Evolutionary conservation across 768 basidiomycete genomes (phyloP).

Genomic region (Boletus rubescentipes): DNA sequence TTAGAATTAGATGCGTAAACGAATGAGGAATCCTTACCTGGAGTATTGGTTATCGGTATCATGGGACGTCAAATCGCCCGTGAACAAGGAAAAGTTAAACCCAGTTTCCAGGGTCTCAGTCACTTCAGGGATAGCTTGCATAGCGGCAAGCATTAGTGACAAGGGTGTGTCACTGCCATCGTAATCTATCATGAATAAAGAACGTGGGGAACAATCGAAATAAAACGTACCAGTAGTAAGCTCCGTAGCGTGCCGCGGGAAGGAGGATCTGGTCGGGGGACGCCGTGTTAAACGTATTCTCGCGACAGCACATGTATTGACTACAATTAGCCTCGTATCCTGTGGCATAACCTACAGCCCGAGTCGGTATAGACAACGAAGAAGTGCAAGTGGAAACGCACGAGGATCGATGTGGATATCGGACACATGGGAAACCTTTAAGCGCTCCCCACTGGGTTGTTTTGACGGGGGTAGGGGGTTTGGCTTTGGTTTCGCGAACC

Average conservation of each 20-base stretch:
- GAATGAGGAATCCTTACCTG: constrained; percentile 36
- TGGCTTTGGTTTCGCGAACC: constrained; percentile 54
- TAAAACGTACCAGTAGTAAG: constrained; percentile 21
- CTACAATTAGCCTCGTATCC: constrained; percentile 71
- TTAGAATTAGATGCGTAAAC: not conserved
- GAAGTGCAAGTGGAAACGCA: constrained; percentile 22
- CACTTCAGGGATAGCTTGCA: constrained; percentile 64
- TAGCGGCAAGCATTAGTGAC: constrained; percentile 53
- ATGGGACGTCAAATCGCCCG: constrained; percentile 73
- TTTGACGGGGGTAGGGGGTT: constrained; percentile 41
- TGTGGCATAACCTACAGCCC: constrained; percentile 57
- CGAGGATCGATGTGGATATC: constrained; percentile 54
- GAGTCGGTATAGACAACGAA: not conserved
- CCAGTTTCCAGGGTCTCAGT: constrained; percentile 57
- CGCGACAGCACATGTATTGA: constrained; percentile 60
- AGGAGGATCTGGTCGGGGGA: constrained; percentile 48
- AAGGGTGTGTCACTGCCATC: constrained; percentile 55
- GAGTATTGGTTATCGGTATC: constrained; percentile 67
- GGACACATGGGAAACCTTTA: constrained; percentile 50
- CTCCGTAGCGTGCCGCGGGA: constrained; percentile 65
- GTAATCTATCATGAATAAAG: not conserved
- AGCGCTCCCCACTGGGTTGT: constrained; percentile 42
- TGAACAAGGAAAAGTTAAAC: constrained; percentile 66
- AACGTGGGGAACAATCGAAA: no score
- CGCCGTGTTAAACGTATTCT: constrained; percentile 43